phyloP scores from a whole-genome alignment of 2,329 filamentous ascomycete species.

The Claviceps citrina region DNA sequence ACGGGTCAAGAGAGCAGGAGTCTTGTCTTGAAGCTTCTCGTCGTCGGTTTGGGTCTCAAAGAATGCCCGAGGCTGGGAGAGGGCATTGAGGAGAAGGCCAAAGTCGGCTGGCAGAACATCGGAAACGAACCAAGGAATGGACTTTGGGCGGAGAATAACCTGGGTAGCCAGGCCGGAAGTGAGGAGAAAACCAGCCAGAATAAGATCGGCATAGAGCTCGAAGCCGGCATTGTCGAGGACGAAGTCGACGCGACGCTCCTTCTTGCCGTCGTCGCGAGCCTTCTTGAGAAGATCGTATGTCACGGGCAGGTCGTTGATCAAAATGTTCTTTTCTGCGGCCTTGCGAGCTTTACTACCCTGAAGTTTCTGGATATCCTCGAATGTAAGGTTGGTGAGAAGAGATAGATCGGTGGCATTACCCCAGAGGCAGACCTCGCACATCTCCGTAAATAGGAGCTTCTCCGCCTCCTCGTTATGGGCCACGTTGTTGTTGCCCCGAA shows the following conservation, averaged over 20 bases:
- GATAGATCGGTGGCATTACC: slow-evolving; percentile 92
- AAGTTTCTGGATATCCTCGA: slow-evolving; percentile 92
- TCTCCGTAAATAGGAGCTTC: slow-evolving; percentile 69
- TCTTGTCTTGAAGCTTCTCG: slow-evolving; percentile 38
- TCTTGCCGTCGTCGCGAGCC: slow-evolving; percentile 46
- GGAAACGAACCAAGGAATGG: slow-evolving; percentile 95
- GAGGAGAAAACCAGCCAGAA: slow-evolving; percentile 80
- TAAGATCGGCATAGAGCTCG: slow-evolving; percentile 87
- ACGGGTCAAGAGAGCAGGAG: slow-evolving; percentile 46
- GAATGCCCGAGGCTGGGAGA: slow-evolving; percentile 64
- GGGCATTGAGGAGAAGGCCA: slow-evolving; percentile 58
- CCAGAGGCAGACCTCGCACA: slow-evolving; percentile 95
- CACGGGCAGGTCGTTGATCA: slow-evolving; percentile 66
- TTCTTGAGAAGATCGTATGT: slow-evolving; percentile 55
- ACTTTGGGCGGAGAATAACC: slow-evolving; percentile 82
- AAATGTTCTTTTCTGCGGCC: slow-evolving; percentile 75
- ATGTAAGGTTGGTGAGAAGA: slow-evolving; percentile 74
- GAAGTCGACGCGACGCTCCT: slow-evolving; percentile 72
- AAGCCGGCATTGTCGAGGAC: slow-evolving; percentile 96
- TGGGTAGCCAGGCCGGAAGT: slow-evolving; percentile 71
- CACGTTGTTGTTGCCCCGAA: slow-evolving; percentile 38
- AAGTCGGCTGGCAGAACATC: slow-evolving; percentile 86
- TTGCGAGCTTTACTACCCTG: slow-evolving; percentile 82
- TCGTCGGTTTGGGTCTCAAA: slow-evolving; percentile 64
- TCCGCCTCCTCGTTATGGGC: slow-evolving; percentile 51